phyloP scores from a whole-genome alignment of 176 grass and related monocot genomes.

The Oryza australiensis region DNA sequence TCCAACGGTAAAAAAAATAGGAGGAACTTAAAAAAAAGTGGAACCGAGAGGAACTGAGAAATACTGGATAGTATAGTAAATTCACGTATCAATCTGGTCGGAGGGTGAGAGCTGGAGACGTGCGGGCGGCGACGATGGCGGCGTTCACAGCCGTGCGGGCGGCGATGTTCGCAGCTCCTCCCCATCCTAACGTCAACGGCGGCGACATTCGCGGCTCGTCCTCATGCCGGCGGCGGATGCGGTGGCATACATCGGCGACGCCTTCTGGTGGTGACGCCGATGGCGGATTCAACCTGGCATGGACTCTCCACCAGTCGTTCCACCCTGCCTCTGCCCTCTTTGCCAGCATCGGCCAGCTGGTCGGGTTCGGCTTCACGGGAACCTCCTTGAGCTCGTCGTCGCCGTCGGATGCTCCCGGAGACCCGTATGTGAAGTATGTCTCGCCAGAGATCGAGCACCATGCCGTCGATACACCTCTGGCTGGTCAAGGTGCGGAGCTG shows the following conservation, averaged over 20 bases:
- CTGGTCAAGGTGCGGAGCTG: slow-evolving; percentile 14
- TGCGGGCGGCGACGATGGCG: too few species aligned
- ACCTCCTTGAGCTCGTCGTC: slow-evolving; percentile 23
- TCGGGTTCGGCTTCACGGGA: slow-evolving; percentile 33
- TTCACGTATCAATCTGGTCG: too few species aligned
- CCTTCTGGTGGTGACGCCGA: background rate
- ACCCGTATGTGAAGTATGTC: slow-evolving; percentile 45
- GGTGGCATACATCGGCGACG: slow-evolving; percentile 20
- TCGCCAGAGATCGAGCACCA: slow-evolving; percentile 28
- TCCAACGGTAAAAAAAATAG: too few species aligned
- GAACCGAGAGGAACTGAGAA: too few species aligned
- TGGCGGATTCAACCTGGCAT: slow-evolving; percentile 42
- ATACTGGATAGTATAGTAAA: too few species aligned
- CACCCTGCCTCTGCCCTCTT: slow-evolving; percentile 53
- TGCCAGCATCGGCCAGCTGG: slow-evolving; percentile 53
- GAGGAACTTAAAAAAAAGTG: too few species aligned
- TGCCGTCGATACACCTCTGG: slow-evolving; percentile 17
- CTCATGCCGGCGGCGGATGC: slow-evolving; percentile 32
- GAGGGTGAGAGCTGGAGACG: too few species aligned
- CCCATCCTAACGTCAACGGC: too few species aligned
- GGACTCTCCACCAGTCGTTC: slow-evolving; percentile 56
- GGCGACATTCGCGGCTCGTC: too few species aligned
- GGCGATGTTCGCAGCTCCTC: too few species aligned
- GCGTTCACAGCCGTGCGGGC: too few species aligned
- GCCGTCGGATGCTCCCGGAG: slow-evolving; percentile 5